Evolutionary conservation across 768 basidiomycete species (phyloP).

Genomic region (Lactarius quietus): DNA sequence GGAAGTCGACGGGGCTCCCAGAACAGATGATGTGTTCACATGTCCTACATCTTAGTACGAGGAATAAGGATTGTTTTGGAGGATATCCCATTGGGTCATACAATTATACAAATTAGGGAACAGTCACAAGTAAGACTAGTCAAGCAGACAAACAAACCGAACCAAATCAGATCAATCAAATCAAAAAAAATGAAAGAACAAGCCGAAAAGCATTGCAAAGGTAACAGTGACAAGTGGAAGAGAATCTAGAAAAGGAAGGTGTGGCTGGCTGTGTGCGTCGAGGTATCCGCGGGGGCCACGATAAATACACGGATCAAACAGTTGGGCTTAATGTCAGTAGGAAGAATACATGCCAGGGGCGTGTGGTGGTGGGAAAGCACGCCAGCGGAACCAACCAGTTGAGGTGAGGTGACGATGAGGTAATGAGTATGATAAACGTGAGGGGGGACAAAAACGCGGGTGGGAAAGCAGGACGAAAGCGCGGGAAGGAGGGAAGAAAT

Average conservation of each 20-base stretch:
- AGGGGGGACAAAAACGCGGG: neutral
- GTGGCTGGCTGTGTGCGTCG: slow-evolving; percentile 12
- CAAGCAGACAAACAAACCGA: slow-evolving; percentile 11
- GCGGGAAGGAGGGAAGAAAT: neutral
- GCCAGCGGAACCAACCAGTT: slow-evolving; percentile 4
- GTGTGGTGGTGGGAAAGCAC: neutral
- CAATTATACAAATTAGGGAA: slow-evolving; percentile 25
- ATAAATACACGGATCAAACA: slow-evolving; percentile 21
- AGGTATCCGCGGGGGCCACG: slow-evolving; percentile 23
- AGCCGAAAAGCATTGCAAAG: slow-evolving; percentile 6
- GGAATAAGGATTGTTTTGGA: slow-evolving; percentile 4
- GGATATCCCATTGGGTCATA: slow-evolving; percentile 17
- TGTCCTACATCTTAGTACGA: neutral
- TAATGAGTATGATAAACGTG: slow-evolving; percentile 11
- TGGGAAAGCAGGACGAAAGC: slow-evolving; percentile 5
- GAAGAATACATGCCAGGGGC: slow-evolving; percentile 16
- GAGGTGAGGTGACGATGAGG: slow-evolving; percentile 7
- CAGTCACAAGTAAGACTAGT: slow-evolving; percentile 17
- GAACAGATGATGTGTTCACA: slow-evolving; percentile 10
- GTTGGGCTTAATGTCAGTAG: slow-evolving; percentile 6
- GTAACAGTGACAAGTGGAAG: neutral
- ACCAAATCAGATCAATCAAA: neutral
- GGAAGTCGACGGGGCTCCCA: neutral
- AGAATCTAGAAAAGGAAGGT: slow-evolving; percentile 7
- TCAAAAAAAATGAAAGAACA: neutral